Evolutionary conservation across 202 grass and related monocot species (phyloP), one percentile per base, ranked within the genome.

Genomic region (Zoysia matrella): DNA sequence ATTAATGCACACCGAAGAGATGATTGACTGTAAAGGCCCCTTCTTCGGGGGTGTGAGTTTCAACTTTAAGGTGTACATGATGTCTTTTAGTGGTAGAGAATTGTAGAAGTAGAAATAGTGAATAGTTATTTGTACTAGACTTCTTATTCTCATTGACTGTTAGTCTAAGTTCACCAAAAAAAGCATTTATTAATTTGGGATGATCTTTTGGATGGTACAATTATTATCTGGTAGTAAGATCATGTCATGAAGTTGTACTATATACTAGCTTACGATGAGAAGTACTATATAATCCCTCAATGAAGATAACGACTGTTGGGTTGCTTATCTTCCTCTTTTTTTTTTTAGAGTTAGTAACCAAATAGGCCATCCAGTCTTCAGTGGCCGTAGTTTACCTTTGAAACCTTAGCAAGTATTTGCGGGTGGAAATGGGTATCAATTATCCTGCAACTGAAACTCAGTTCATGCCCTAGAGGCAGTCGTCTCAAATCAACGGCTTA

Each of bases 31-130:
- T 47, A 5, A 50, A 22, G n/a, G 44, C 68, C 84, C 80, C 70
- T 82, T 86, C 77, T 79, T 77, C 60, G 42, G 52, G 71, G 77
- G 73, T 89, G 73, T 18, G 45, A 80, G n/a, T 61, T 72, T 66
- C 45, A 82, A 67, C 82, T 49, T 55, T 73, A 89, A 74, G 83
- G 10, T 86, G 87, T 82, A 89, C 67, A 82, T 89, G 82, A 50
- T 53, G 60, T 77, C 5, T 58, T 60, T 77, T 36, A 82, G 82
- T 78, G 50, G 36, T 46, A 85, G 60, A 54, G 4, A 73, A 85
- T 58, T 43, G 76, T 73, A 80, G 76, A 60, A 79, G 14, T 78
- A 78, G 75, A 47, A 42, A 48, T 62, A 86, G 83, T 74, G 52
- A 53, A n/a, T 47, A 49, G 22, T 22, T 22, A 13, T 67, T 69